Evolutionary conservation across 805 yeast genomes (phyloP), one percentile per base, ranked within the genome.

Genomic region (Barnettozyma populi): DNA sequence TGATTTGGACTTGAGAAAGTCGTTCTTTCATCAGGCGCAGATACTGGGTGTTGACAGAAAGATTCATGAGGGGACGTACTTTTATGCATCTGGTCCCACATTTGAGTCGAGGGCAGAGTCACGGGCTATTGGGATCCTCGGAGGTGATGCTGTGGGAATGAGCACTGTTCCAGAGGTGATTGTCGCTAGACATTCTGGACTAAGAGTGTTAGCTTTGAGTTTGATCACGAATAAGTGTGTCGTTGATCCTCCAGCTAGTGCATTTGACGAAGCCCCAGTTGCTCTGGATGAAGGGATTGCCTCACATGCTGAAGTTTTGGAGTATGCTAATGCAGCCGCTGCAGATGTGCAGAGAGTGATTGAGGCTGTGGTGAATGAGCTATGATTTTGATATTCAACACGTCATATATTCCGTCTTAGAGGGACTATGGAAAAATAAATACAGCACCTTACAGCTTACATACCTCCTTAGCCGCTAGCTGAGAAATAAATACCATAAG

Each of bases 131-230:
- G 66, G 80, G 50, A 56, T 69, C 6, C 54, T 85, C 25, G 98
- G 98, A 9, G 97, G 88, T 44, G 98, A 92, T 65, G 86, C 94
- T 0, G 98, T 90, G 2, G 98, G 98, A 4, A 92, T 92, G 99
- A 86, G 96, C 48, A 94, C 98, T 0, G 97, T 92, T 31, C 97
- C 99, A 0, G 99, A 92, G 66, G 96, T 89, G 2, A 80, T 89
- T 51, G 84, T 89, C 18, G 98, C 97, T 2, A 81, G 96, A 63
- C 98, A 94, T 64, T 76, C 82, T 50, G 95, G 90, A 1, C 66
- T 94, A 69, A 75, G 72, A 53, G 96, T 90, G 5, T 69, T 92
- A 52, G 98, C 97, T 0, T 65, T 92, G 37, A 84, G 94, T 53
- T 73, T 94, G 51, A 84, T 92, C 56, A 92, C 98, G 19, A 92